phyloP scores from a whole-genome alignment of 306 rosid genomes.

The Cyamopsis tetragonoloba region DNA sequence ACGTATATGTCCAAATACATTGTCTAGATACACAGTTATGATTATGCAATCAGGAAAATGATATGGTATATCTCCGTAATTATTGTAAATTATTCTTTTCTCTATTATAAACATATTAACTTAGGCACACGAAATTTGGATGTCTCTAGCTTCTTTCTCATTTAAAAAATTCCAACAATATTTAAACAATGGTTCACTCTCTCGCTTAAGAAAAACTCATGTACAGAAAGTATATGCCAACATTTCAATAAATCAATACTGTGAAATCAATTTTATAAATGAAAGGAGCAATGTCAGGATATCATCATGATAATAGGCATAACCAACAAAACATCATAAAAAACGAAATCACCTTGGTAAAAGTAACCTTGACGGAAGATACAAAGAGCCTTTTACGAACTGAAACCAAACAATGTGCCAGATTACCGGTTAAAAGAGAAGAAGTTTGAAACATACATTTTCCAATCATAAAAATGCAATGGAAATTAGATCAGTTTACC shows the following conservation, averaged over 20 bases:
- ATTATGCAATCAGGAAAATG: too few relatives aligned
- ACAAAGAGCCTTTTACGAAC: conserved; percentile 68
- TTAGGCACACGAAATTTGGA: too few relatives aligned
- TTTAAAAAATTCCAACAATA: too few relatives aligned
- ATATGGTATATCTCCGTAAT: too few relatives aligned
- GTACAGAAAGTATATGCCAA: not conserved
- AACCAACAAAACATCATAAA: too few relatives aligned
- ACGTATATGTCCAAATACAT: too few relatives aligned
- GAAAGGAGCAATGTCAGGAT: not conserved
- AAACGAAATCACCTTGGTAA: conserved; percentile 54
- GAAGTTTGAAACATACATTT: not conserved
- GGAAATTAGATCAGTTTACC: conserved; percentile 34
- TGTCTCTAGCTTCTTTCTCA: too few relatives aligned
- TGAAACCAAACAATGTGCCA: conserved; percentile 34
- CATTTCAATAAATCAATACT: not conserved
- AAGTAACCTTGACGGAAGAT: conserved; percentile 81
- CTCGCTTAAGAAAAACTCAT: not conserved
- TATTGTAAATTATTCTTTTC: too few relatives aligned
- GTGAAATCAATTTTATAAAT: not conserved
- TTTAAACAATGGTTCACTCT: not conserved
- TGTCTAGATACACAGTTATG: too few relatives aligned
- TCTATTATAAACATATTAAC: too few relatives aligned
- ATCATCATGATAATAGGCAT: not conserved
- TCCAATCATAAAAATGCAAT: conserved; percentile 4
- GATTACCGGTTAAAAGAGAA: conserved; percentile 11